Evolutionary conservation across 2,329 filamentous ascomycete species (phyloP).

Genomic region (Dactylellina parvicollis): DNA sequence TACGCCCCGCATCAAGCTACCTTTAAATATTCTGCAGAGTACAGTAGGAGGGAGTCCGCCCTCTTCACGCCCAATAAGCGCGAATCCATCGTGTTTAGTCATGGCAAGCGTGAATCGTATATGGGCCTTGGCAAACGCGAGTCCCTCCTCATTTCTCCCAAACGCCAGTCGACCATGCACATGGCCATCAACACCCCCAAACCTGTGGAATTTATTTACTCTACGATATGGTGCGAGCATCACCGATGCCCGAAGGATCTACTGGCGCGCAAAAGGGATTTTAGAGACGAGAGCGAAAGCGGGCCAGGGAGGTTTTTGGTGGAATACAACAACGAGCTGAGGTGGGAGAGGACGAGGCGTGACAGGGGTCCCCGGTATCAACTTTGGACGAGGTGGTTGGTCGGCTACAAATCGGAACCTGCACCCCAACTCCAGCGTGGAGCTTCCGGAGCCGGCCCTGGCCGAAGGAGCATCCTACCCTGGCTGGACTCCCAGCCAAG

Average conservation of each 20-base stretch:
- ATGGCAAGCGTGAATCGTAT: slow-evolving; percentile 32
- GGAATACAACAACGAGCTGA: slow-evolving; percentile 41
- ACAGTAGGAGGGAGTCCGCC: slow-evolving; percentile 19
- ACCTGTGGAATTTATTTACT: slow-evolving; percentile 42
- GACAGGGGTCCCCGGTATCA: slow-evolving; percentile 48
- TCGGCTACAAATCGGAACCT: slow-evolving; percentile 50
- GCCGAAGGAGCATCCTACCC: slow-evolving; percentile 41
- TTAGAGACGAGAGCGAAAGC: slow-evolving; percentile 15
- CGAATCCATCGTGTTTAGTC: slow-evolving; percentile 15
- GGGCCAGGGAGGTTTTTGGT: slow-evolving; percentile 37
- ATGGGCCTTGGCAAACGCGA: slow-evolving; percentile 27
- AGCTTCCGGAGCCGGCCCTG: slow-evolving; percentile 23
- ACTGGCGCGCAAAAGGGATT: slow-evolving; percentile 30
- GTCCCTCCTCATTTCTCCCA: slow-evolving; percentile 30
- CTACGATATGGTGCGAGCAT: slow-evolving; percentile 53
- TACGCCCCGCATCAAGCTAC: slow-evolving; percentile 27
- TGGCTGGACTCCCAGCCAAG: slow-evolving; percentile 32
- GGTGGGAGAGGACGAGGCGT: slow-evolving; percentile 38
- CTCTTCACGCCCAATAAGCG: slow-evolving; percentile 35
- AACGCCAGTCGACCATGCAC: slow-evolving; percentile 35
- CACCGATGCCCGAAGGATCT: slow-evolving; percentile 41
- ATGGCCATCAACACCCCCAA: slow-evolving; percentile 33
- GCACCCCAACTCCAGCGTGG: slow-evolving; percentile 27
- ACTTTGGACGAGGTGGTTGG: slow-evolving; percentile 52
- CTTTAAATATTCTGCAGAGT: slow-evolving; percentile 37